Percentiles rank a stretch among this genome's conserved stretches.
phyloP scores from a whole-genome alignment of 2,329 filamentous ascomycete species.

The Penicillium sclerotigenum region DNA sequence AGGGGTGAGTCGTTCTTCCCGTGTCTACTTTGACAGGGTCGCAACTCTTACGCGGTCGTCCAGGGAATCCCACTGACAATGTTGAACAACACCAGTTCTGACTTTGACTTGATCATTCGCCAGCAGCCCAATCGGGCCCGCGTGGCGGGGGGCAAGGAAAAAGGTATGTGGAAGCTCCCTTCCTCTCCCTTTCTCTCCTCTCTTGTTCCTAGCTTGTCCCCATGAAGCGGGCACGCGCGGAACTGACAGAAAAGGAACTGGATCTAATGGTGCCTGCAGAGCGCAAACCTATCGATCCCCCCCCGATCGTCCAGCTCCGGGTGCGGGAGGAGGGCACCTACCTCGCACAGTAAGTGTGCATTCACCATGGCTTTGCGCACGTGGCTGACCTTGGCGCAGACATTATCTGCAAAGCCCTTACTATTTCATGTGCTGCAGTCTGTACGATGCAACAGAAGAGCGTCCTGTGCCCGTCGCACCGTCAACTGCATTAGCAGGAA shows the following conservation, averaged over 20 bases:
- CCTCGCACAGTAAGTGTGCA: constrained; percentile 56
- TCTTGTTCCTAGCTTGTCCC: neutral
- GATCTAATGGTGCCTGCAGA: constrained; percentile 47
- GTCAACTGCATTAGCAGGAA: constrained; percentile 63
- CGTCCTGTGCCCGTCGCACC: constrained; percentile 43
- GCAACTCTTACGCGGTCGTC: constrained; percentile 31
- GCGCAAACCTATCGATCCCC: constrained; percentile 80
- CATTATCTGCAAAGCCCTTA: constrained; percentile 64
- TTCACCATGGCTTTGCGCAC: neutral
- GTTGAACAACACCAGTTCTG: constrained; percentile 47
- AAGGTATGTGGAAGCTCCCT: constrained; percentile 50
- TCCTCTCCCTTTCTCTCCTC: neutral
- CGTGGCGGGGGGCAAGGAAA: constrained; percentile 70
- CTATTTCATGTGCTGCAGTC: constrained; percentile 59
- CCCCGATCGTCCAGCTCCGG: constrained; percentile 73
- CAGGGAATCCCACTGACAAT: constrained; percentile 41
- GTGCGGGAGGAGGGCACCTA: constrained; percentile 49
- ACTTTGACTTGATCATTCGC: constrained; percentile 58
- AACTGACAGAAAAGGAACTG: neutral
- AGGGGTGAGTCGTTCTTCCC: constrained; percentile 35
- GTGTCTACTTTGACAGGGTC: constrained; percentile 15
- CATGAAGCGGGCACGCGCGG: neutral
- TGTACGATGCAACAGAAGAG: constrained; percentile 52
- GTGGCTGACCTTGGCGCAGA: constrained; percentile 36
- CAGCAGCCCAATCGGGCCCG: constrained; percentile 67